Conservation (phyloP, 2,329 filamentous ascomycete genomes). For the Cladophialophora yegresii region DNA sequence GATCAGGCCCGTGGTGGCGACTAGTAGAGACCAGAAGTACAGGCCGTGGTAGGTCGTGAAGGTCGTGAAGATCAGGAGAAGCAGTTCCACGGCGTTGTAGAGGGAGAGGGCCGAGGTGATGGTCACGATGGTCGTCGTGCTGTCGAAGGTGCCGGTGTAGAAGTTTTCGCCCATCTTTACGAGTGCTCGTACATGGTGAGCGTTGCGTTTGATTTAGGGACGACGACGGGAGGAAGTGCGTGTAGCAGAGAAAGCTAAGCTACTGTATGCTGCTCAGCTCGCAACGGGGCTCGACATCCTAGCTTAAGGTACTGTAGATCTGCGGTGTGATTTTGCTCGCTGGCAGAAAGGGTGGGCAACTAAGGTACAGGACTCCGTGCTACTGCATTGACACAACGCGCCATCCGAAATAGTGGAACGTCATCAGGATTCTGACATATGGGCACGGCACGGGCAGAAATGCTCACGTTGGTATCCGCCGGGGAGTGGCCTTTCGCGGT, state of each 20-base stretch:
- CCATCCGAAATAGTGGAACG: not conserved
- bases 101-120: slow-evolving; percentile 35
- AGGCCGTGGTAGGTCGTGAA: slow-evolving; percentile 51
- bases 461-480: not conserved
- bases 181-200: too few species aligned
- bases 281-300: not conserved
- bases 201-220: not conserved
- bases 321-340: not conserved
- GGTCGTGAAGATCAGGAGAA: slow-evolving; percentile 51
- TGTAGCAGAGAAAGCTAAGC: not conserved
- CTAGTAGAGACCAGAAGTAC: slow-evolving; percentile 54
- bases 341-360: not conserved
- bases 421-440: not conserved
- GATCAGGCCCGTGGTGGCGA: slow-evolving; percentile 49
- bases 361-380: not conserved
- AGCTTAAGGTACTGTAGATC: too few species aligned
- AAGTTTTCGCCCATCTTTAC: slow-evolving; percentile 4
- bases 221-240: too few species aligned
- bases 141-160: slow-evolving; percentile 15
- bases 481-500: not conserved
- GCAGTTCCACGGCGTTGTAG: slow-evolving; percentile 55
- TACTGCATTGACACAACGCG: not conserved
- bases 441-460: not conserved
- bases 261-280: not conserved
- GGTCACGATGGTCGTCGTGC: slow-evolving; percentile 14